Evolutionary conservation across 768 basidiomycete genomes (phyloP), one percentile per base, ranked within the genome.

Genomic region (Tephrocybe rancida): DNA sequence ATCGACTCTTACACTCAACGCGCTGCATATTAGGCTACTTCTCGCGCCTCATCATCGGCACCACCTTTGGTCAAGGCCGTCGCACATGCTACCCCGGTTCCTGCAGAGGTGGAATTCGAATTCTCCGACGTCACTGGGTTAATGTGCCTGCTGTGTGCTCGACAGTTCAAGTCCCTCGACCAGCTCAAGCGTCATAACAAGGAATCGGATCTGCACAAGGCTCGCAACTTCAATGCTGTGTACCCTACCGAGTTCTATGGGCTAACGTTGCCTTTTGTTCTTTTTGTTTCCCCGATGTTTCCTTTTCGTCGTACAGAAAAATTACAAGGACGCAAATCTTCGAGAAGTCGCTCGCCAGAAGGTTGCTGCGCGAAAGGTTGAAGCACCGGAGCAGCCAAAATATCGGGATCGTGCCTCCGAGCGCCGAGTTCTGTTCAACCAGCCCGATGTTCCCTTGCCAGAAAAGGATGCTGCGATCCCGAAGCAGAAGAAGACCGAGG

Each of bases 121-220:
- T 96, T 90, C 60, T 84, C 90, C 44, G 94, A 98, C 66, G 72
- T 84, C 4, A 71, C 67, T 46, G 83, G 83, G 39, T 72, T 92
- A 61, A 88, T 87, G 49, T 98, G 97, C 67, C 70, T 98, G 46
- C 84, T 99, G 13, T 99, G 97, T 66, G 85, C 93, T 35, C 82
- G 97, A 26, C 91, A 95, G 66, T 95, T 99, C 83, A 98, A 96
- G 72, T 76, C 82, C 3, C 61, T 88, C 52, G 94, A 96, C 22
- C 86, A 92, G 59, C 79, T 99, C 37, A 87, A 81, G 63, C 85
- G 93, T 16, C 97, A 99, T 68, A 94, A 91, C 67, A 88, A 86
- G 62, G 92, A 92, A 73, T 99, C 97, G 22, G 91, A 90, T 67
- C 74, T 99, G 58, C 97, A 99, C 73, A 98, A 98, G 90, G 96